Percentiles rank a stretch among this genome's conserved stretches.
Conservation (phyloP, 2,329 filamentous ascomycete genomes). For the Aspergillus intermedius region DNA sequence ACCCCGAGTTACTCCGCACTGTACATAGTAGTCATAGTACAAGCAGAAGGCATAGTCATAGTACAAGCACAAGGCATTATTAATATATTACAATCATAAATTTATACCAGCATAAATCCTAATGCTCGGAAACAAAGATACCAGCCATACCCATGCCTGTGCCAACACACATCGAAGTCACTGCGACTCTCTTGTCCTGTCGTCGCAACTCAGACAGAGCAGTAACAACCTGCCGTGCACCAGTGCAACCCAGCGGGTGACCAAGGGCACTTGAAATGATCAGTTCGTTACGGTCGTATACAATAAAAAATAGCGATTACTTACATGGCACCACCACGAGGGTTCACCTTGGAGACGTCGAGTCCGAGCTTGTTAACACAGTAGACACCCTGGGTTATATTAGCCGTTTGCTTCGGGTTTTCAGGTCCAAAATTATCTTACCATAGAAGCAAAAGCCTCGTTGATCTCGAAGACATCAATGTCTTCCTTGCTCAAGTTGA, state of each 20-base stretch:
- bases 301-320: conserved; percentile 5
- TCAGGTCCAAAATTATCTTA: conserved; percentile 7
- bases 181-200: conserved; percentile 70
- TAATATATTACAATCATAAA: background rate
- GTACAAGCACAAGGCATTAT: background rate
- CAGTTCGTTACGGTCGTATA: conserved; percentile 3
- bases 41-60: no score
- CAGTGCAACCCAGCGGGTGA: conserved; percentile 84
- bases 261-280: conserved; percentile 60
- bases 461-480: conserved; percentile 51
- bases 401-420: background rate
- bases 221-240: conserved; percentile 83
- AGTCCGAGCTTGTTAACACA: conserved; percentile 78
- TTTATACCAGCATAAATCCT: conserved; percentile 2
- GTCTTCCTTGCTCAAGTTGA: conserved; percentile 55
- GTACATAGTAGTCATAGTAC: no score
- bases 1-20: no score
- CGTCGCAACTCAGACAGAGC: conserved; percentile 78
- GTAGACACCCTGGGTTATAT: conserved; percentile 66
- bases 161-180: conserved; percentile 90
- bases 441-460: conserved; percentile 76
- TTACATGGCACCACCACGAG: conserved; percentile 80
- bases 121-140: conserved; percentile 84
- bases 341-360: conserved; percentile 79
- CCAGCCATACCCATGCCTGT: conserved; percentile 79